Evolutionary conservation across 164 flowering plant genomes (phyloP).

Genomic region (Pachysandra terminalis): DNA sequence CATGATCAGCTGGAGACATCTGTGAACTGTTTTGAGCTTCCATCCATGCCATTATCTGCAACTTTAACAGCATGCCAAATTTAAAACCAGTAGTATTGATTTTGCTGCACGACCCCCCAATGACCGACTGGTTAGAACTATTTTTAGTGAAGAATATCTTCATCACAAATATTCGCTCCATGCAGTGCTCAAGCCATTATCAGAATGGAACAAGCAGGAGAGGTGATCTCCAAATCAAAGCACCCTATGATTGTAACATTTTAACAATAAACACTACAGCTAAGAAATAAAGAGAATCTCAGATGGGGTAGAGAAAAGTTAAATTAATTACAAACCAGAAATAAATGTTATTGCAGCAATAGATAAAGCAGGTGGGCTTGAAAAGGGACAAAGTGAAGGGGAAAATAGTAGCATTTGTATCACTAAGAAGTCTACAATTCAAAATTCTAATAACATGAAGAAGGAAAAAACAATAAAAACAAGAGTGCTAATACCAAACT

Average conservation of each 20-base stretch:
- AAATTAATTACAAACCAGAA: neutral
- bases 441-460: neutral
- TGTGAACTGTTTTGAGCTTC: conserved; percentile 27
- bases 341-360: neutral
- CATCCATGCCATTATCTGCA: conserved; percentile 29
- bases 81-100: conserved; percentile 4
- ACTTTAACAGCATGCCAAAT: conserved; percentile 3
- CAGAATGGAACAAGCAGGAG: neutral
- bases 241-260: neutral
- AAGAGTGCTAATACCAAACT: neutral
- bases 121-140: neutral
- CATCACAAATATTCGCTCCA: neutral
- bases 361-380: neutral
- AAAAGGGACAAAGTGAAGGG: neutral
- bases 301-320: neutral
- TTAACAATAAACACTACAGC: neutral
- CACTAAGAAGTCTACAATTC: neutral
- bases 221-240: neutral
- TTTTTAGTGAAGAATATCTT: neutral
- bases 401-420: neutral
- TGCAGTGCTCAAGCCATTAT: neutral
- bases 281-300: neutral
- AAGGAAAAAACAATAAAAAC: neutral
- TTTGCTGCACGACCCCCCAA: neutral
- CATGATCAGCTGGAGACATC: conserved; percentile 33